Base-by-base conservation (phyloP, 2,329 filamentous ascomycete genomes). In the Thermothelomyces thermophilus region DNA sequence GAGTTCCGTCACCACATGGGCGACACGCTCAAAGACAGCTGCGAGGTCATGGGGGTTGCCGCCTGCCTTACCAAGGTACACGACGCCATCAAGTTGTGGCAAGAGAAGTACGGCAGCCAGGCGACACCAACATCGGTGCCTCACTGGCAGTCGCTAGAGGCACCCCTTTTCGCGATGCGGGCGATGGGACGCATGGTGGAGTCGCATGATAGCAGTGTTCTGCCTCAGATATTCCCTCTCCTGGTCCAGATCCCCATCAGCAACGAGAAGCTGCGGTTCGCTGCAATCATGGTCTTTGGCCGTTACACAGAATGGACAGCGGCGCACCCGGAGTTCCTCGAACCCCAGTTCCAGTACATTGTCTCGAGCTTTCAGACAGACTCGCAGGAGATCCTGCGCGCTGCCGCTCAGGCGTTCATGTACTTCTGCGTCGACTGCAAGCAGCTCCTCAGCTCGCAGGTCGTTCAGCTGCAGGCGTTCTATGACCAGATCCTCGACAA, bases 291-390 rank as follows among this genome's bases (percentile, higher is more conserved):
- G 90, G 90, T 94, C 3, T 79, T 98, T 19, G 93, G 90, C 33
- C 81, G 93, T 55, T 98, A 98, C 65, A 98, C 94, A 0, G 91
- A 97, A 67, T 98, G 93, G 93, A 98, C 94, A 0, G 83, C 93
- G 5, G 83, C 89, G 41, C 93, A 98, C 63, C 88, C 91, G 0
- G 89, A 96, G 51, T 95, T 91, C 40, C 75, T 98, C 8, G 87
- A 95, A 67, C 79, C 87, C 8, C 93, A 98, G 68, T 87, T 98
- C 64, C 90, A 89, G 62, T 98, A 95, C 69, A 95, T 98, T 62
- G 90, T 95, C 58, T 86, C 84, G 4, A 93, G 90, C 0, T 98
- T 98, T 70, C 80, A 88, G 57, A 87, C 91, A 51, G 81, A 83
- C 36, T 95, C 90, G 0, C 87, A 85, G 62, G 94, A 98, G 64